These are phyloP conservation scores for Excoecaria agallocha DNA, from an alignment of 345 rosid genomes.

Conservation along the genomic window DNA sequence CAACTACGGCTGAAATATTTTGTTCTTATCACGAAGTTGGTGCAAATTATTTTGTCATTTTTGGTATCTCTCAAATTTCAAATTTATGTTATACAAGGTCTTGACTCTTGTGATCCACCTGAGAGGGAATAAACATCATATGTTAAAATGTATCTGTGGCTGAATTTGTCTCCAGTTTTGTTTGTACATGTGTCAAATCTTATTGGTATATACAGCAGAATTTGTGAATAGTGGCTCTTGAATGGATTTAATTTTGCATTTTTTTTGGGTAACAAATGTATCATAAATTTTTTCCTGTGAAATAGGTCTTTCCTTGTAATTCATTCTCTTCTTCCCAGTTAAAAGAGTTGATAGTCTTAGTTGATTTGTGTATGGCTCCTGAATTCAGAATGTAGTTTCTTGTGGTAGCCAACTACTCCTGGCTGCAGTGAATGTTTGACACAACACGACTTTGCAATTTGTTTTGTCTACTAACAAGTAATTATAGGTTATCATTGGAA, in stretches of 20 bases:
- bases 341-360: neutral
- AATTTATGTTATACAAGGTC: neutral
- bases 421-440: neutral
- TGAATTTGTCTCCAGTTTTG: neutral
- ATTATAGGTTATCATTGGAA: neutral
- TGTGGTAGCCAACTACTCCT: neutral
- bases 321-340: neutral
- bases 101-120: neutral
- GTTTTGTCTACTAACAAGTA: neutral
- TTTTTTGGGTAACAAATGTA: neutral
- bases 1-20: neutral
- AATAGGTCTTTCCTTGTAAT: neutral
- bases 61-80: neutral
- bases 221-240: neutral
- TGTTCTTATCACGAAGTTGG: neutral
- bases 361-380: neutral
- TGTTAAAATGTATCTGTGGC: neutral
- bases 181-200: neutral
- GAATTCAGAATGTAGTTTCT: constrained; percentile 3
- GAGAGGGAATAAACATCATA: neutral
- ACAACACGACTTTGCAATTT: neutral
- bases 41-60: neutral
- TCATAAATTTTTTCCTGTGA: neutral
- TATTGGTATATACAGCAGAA: neutral
- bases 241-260: neutral